Evolutionary conservation across 257 asterid genomes (phyloP).

Genomic region (Lavandula angustifolia): DNA sequence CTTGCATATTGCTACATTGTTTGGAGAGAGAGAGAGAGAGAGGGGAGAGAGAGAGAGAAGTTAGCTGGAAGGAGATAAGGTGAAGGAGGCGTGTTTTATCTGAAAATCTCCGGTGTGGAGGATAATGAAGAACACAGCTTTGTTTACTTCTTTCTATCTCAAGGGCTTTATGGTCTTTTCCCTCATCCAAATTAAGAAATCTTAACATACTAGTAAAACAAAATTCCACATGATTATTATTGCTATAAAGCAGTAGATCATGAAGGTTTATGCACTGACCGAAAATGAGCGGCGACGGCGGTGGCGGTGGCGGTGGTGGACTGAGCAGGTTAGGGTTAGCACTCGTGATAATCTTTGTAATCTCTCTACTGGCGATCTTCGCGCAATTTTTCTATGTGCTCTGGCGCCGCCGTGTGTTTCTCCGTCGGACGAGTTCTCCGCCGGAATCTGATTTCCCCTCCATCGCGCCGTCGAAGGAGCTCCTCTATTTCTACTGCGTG

Average conservation of each 20-base stretch:
- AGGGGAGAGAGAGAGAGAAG: neutral
- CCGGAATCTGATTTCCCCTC: conserved; percentile 35
- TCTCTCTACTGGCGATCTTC: conserved; percentile 47
- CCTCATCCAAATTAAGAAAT: no score
- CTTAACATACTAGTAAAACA: no score
- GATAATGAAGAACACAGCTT: neutral
- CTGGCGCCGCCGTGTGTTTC: conserved; percentile 63
- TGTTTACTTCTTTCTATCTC: neutral
- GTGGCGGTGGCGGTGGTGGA: conserved; percentile 37
- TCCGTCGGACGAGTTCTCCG: conserved; percentile 35
- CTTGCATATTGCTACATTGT: conserved; percentile 23
- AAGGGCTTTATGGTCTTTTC: neutral
- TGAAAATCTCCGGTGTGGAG: neutral
- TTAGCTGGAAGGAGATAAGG: conserved; percentile 19
- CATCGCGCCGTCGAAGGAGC: conserved; percentile 45
- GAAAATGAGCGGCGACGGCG: conserved; percentile 41
- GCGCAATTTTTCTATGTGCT: conserved; percentile 44
- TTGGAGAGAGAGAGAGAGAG: neutral
- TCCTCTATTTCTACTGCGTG: conserved; percentile 51
- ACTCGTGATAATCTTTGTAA: conserved; percentile 45
- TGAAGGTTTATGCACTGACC: neutral
- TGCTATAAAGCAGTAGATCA: no score
- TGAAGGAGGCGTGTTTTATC: conserved; percentile 6
- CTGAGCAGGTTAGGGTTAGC: conserved; percentile 47
- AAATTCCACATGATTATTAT: neutral